These are phyloP conservation scores for Sutorius australiensis DNA, from an alignment of 768 basidiomycete genomes.

Conservation along the genomic window DNA sequence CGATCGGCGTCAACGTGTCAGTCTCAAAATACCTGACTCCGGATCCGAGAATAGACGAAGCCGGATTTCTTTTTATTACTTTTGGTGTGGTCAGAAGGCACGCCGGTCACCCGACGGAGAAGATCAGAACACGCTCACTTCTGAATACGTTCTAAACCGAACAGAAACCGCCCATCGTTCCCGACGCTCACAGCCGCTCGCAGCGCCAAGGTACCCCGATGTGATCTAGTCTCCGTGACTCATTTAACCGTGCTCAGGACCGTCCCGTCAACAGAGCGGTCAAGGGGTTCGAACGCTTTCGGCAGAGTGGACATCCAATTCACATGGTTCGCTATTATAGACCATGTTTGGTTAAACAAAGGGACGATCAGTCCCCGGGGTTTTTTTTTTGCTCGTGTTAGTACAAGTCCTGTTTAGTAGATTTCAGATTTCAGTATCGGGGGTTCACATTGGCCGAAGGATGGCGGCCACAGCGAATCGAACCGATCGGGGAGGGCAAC, in stretches of 20 bases:
- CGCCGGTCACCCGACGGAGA: constrained; percentile 4
- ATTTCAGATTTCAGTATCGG: no score
- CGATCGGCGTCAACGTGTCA: neutral
- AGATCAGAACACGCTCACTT: neutral
- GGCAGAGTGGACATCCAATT: neutral
- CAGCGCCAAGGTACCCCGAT: neutral
- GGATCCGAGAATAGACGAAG: neutral
- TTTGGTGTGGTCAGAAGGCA: neutral
- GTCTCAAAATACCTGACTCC: neutral
- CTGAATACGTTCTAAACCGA: neutral
- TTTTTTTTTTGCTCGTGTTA: neutral
- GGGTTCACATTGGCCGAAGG: no score
- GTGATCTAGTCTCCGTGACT: neutral
- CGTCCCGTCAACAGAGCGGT: neutral
- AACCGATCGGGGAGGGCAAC: neutral
- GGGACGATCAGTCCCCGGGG: neutral
- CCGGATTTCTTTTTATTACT: neutral
- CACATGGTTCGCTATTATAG: neutral
- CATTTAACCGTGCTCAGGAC: neutral
- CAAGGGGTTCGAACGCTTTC: neutral
- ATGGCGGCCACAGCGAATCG: no score
- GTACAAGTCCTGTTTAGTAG: no score
- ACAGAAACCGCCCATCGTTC: neutral
- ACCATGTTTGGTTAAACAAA: neutral
- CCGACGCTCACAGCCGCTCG: neutral